Evolutionary conservation across 108 stramenopile genomes (phyloP).

Genomic region (Epithemia pelagica): DNA sequence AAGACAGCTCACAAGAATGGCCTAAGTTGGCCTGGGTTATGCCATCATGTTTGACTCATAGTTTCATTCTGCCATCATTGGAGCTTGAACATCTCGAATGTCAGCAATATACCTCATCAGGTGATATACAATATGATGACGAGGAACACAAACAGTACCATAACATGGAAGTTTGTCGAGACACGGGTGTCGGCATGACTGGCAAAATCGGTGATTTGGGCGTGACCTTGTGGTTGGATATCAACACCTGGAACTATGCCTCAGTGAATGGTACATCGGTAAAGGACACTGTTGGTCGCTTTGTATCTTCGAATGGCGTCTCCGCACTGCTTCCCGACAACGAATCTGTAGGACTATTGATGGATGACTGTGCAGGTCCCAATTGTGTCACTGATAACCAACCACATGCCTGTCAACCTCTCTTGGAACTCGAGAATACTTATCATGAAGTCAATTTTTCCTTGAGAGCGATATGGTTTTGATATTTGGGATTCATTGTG

Average conservation of each 20-base stretch:
- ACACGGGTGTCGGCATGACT: not conserved
- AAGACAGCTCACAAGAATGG: too few species aligned
- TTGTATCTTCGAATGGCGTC: not conserved
- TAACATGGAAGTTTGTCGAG: not conserved
- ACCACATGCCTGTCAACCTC: not conserved
- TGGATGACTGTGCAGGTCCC: not conserved
- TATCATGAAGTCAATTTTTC: not conserved
- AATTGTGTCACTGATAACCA: not conserved
- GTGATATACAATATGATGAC: too few species aligned
- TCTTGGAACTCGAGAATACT: not conserved
- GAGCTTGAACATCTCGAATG: not conserved
- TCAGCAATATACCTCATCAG: too few species aligned
- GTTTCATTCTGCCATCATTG: not conserved
- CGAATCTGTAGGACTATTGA: too few species aligned
- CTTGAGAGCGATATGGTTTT: not conserved
- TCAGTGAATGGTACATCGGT: not conserved
- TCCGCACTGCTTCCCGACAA: not conserved
- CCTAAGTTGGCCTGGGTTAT: not conserved
- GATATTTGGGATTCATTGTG: not conserved
- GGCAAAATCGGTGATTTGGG: not conserved
- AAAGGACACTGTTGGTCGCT: not conserved
- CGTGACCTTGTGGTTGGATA: not conserved
- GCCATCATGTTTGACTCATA: not conserved
- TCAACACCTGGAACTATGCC: not conserved
- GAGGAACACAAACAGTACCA: too few species aligned